These are phyloP conservation scores for Pseudogymnoascus sp. DNA, from an alignment of 2,329 filamentous ascomycete species.

Conservation along the genomic window DNA sequence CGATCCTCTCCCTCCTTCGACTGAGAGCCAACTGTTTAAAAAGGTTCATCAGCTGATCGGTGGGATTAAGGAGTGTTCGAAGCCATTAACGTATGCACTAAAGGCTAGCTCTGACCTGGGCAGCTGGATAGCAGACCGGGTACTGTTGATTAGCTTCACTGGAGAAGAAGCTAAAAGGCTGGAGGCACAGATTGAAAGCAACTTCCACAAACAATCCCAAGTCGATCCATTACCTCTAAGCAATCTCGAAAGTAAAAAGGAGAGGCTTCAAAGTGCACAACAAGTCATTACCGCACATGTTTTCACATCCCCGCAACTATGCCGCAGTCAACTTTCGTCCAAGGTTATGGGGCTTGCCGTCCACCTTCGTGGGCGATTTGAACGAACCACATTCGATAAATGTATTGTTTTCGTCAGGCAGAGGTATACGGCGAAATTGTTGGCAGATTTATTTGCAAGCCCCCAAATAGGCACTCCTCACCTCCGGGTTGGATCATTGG, in stretches of 20 bases:
- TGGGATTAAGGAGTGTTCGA: slow-evolving; percentile 26
- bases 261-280: slow-evolving; percentile 49
- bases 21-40: slow-evolving; percentile 56
- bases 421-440: slow-evolving; percentile 65
- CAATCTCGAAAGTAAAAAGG: slow-evolving; percentile 44
- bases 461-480: slow-evolving; percentile 45
- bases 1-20: slow-evolving; percentile 36
- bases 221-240: slow-evolving; percentile 20
- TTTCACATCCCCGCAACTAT: slow-evolving; percentile 32
- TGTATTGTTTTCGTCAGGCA: slow-evolving; percentile 86
- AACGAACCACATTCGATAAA: slow-evolving; percentile 45
- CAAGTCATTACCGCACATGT: slow-evolving; percentile 44
- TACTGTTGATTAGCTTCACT: slow-evolving; percentile 64
- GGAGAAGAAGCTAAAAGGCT: slow-evolving; percentile 54
- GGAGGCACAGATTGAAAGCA: slow-evolving; percentile 44
- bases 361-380: slow-evolving; percentile 56
- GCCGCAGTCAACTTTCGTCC: slow-evolving; percentile 45
- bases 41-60: slow-evolving; percentile 19
- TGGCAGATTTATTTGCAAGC: slow-evolving; percentile 58
- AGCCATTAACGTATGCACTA: slow-evolving; percentile 40
- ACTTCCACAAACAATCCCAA: slow-evolving; percentile 26
- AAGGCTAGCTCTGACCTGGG: slow-evolving; percentile 61
- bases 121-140: slow-evolving; percentile 73
- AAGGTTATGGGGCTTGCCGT: slow-evolving; percentile 60
- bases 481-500: slow-evolving; percentile 53